These are phyloP conservation scores for Kazachstania sp. DNA, from an alignment of 1,139 yeast species.

Conservation along the genomic window DNA sequence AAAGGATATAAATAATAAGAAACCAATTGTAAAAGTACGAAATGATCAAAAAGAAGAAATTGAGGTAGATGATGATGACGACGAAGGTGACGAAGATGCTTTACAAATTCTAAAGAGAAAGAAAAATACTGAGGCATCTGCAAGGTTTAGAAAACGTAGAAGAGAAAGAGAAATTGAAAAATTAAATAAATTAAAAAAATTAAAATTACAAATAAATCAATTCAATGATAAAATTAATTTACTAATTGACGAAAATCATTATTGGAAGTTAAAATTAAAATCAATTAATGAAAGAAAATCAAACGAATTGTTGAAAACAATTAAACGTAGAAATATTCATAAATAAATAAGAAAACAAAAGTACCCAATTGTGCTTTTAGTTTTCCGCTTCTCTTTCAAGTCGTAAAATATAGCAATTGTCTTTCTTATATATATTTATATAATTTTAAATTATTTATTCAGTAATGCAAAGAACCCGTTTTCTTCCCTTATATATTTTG, in stretches of 20 bases:
- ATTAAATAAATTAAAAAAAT: slow-evolving; percentile 13
- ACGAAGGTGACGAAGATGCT: background rate
- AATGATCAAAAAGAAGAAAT: background rate
- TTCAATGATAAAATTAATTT: slow-evolving; percentile 20
- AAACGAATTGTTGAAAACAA: slow-evolving; percentile 19
- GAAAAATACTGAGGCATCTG: slow-evolving; percentile 29
- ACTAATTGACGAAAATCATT: slow-evolving; percentile 22
- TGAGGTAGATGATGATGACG: background rate
- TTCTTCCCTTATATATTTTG: slow-evolving; percentile 7
- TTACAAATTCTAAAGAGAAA: slow-evolving; percentile 13
- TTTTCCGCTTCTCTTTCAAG: too few relatives aligned
- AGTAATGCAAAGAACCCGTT: background rate
- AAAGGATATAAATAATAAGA: background rate
- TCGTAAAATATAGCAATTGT: background rate
- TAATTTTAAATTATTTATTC: background rate
- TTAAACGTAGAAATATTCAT: slow-evolving; percentile 6
- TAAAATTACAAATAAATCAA: slow-evolving; percentile 18
- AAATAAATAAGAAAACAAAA: background rate
- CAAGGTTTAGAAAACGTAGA: slow-evolving; percentile 27
- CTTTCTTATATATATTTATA: background rate
- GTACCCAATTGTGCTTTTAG: too few relatives aligned
- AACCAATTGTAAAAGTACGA: background rate
- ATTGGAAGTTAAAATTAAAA: slow-evolving; percentile 23
- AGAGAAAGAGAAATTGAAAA: slow-evolving; percentile 23
- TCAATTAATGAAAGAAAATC: slow-evolving; percentile 25